Evolutionary conservation across 768 basidiomycete species (phyloP), one percentile per base, ranked within the genome.

Genomic region (Chalciporus piperatus): DNA sequence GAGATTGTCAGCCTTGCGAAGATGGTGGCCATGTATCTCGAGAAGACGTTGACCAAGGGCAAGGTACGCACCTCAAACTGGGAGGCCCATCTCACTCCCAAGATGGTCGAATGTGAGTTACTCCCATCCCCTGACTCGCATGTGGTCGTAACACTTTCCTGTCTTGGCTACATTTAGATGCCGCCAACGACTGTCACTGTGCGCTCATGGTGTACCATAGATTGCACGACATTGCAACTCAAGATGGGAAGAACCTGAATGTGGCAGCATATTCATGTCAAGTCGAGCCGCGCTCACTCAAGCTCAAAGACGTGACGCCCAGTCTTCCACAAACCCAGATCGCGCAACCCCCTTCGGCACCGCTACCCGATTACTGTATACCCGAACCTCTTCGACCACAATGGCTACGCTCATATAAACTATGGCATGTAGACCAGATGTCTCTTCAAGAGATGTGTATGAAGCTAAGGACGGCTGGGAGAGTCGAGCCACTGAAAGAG

Each of bases 171-270:
- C 9, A 8, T 7, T 4, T 39, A 79, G 78, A 81, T 52, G 79
- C 79, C 2, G 78, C 79, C 0, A 80, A 80, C 53, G 79, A 80
- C 50, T 76, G 73, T 39, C 72, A 80, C 51, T 75, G 72, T 39
- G 75, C 73, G 4, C 61, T 81, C 13, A 68, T 71, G 60, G 73
- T 79, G 17, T 75, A 77, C 58, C 66, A 70, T 17, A 62, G 54
- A 35, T 46, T 81, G n/a, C 42, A 67, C 20, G 57, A 50, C 3
- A 68, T 73, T 4, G 74, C 74, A 2, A 41, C 52, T 16, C 47
- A 59, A 16, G 35, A 58, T 11, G 54, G 56, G 19, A 56, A 53
- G 25, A 45, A 45, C 23, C 38, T 74, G 37, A 50, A 58, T 12
- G 40, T 52, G 11, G 46, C 49, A 4, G 50, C 37, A 13, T 71